These are phyloP conservation scores for Salix exigua DNA, from an alignment of 345 rosid genomes.

Conservation along the genomic window DNA sequence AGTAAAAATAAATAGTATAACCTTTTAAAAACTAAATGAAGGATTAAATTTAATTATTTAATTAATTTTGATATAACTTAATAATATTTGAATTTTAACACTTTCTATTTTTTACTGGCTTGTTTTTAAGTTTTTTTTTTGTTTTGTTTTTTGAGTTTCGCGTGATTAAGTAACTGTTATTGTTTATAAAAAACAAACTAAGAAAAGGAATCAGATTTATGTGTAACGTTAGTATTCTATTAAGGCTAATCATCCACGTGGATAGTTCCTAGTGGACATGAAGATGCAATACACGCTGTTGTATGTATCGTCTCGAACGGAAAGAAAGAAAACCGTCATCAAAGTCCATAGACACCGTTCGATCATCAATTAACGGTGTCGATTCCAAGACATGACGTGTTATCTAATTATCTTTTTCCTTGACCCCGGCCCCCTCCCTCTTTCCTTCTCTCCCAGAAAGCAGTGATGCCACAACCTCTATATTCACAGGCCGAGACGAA, in stretches of 20 bases:
- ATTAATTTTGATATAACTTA: too few species aligned
- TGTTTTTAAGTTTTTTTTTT: too few species aligned
- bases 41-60: too few species aligned
- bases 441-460: background rate
- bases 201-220: too few species aligned
- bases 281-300: background rate
- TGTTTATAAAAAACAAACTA: too few species aligned
- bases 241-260: background rate
- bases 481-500: background rate
- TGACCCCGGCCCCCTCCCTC: background rate
- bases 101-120: too few species aligned
- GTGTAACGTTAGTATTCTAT: too few species aligned
- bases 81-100: too few species aligned
- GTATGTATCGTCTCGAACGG: background rate
- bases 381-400: constrained; percentile 28
- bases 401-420: background rate
- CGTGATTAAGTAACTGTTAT: too few species aligned
- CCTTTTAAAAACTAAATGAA: too few species aligned
- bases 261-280: background rate
- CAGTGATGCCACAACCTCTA: background rate
- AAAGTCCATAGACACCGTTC: background rate
- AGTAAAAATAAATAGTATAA: too few species aligned
- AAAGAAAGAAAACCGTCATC: background rate
- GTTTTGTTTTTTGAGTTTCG: too few species aligned
- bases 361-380: constrained; percentile 23